phyloP scores from a whole-genome alignment of 2,329 filamentous ascomycete genomes.

The Penicillium sp. region DNA sequence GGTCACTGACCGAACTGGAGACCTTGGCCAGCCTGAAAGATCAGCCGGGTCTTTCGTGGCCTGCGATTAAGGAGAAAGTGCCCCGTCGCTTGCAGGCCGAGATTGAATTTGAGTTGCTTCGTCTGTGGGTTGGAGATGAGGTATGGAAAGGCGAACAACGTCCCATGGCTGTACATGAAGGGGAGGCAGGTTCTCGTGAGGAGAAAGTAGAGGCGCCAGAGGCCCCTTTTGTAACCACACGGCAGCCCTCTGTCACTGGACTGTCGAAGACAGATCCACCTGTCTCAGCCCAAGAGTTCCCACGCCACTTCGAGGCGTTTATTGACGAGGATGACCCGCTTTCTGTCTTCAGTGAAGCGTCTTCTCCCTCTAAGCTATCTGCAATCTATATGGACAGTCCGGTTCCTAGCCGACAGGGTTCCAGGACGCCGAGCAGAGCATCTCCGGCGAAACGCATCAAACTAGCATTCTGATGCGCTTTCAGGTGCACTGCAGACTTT shows the following conservation, averaged over 20 bases:
- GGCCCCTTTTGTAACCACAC: background rate
- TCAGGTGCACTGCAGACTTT: background rate
- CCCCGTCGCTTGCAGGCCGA: slow-evolving; percentile 30
- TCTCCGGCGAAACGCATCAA: slow-evolving; percentile 7
- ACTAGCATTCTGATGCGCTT: background rate
- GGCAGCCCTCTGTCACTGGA: too few relatives aligned
- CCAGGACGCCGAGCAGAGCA: slow-evolving; percentile 5
- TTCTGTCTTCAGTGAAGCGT: slow-evolving; percentile 3
- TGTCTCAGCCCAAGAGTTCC: too few relatives aligned
- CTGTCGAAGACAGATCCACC: too few relatives aligned
- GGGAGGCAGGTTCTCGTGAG: background rate
- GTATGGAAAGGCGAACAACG: slow-evolving; percentile 10
- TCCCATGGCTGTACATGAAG: background rate
- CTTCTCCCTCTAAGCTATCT: slow-evolving; percentile 13
- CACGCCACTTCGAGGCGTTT: too few relatives aligned
- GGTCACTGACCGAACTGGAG: slow-evolving; percentile 30
- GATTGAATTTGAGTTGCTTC: slow-evolving; percentile 36
- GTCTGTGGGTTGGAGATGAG: slow-evolving; percentile 30
- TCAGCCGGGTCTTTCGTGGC: slow-evolving; percentile 32
- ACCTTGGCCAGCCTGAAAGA: slow-evolving; percentile 27
- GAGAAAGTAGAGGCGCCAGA: background rate
- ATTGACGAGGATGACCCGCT: slow-evolving; percentile 5
- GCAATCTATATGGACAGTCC: slow-evolving; percentile 13
- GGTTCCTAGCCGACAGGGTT: slow-evolving; percentile 4
- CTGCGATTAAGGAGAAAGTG: slow-evolving; percentile 27